These are phyloP conservation scores for Tricholoma sp. DNA, from an alignment of 768 basidiomycete species.

Conservation along the genomic window DNA sequence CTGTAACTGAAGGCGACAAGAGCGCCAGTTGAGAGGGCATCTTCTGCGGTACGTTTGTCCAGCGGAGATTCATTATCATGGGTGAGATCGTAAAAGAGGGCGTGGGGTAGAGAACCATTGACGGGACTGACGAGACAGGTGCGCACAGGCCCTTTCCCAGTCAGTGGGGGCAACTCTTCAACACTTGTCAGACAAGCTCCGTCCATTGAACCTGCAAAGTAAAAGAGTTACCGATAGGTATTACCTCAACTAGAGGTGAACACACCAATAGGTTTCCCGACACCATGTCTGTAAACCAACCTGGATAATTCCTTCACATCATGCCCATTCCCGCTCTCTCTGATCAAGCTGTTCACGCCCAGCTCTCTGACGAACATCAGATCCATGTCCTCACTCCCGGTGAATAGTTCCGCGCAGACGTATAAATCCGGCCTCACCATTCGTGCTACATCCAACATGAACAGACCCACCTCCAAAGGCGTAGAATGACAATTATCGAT, in stretches of 20 bases:
- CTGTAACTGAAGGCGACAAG: conserved; percentile 87
- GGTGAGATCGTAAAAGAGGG: conserved; percentile 91
- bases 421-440: conserved; percentile 90
- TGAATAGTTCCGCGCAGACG: conserved; percentile 95
- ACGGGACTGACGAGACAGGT: conserved; percentile 73
- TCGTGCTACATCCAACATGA: conserved; percentile 87
- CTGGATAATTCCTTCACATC: conserved; percentile 90
- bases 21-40: conserved; percentile 91
- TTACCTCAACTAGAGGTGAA: conserved; percentile 4
- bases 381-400: conserved; percentile 93
- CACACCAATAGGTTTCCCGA: conserved; percentile 89
- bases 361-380: conserved; percentile 84
- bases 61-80: conserved; percentile 95
- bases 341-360: conserved; percentile 89
- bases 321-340: conserved; percentile 90
- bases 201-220: conserved; percentile 81
- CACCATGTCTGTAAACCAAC: conserved; percentile 82
- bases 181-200: conserved; percentile 70
- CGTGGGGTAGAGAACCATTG: conserved; percentile 85
- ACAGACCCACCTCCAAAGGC: conserved; percentile 92
- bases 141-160: conserved; percentile 74
- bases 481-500: conserved; percentile 99
- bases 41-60: conserved; percentile 89
- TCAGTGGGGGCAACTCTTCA: conserved; percentile 77
- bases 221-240: neutral